Conservation (phyloP, 2,329 filamentous ascomycete genomes). For the Cucurbitaria berberidis region DNA sequence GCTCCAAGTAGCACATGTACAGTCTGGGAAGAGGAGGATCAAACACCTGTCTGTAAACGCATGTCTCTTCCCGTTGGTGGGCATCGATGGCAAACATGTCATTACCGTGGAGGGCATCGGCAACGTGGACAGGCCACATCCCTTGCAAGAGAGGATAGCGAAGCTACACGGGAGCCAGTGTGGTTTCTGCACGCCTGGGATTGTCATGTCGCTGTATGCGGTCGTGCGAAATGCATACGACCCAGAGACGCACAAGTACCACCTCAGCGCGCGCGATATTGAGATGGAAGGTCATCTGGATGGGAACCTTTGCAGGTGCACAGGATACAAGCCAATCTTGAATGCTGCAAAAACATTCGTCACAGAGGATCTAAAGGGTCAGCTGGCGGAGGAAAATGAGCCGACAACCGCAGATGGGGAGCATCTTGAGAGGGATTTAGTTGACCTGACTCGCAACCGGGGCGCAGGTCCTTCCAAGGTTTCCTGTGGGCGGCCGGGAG, state of each 20-base stretch:
- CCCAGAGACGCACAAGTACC: constrained; percentile 42
- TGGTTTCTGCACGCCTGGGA: constrained; percentile 93
- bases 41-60: constrained; percentile 96
- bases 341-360: constrained; percentile 92
- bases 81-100: constrained; percentile 94
- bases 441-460: constrained; percentile 29
- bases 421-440: constrained; percentile 35
- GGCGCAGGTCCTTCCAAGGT: constrained; percentile 34
- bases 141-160: constrained; percentile 87
- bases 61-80: constrained; percentile 87
- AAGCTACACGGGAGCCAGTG: constrained; percentile 91
- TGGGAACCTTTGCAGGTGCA: constrained; percentile 92
- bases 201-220: constrained; percentile 92
- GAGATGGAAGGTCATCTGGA: constrained; percentile 68
- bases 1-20: constrained; percentile 58
- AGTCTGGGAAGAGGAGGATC: constrained; percentile 78
- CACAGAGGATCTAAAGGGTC: constrained; percentile 55
- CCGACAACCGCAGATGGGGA: constrained; percentile 56
- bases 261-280: constrained; percentile 43
- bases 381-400: constrained; percentile 54
- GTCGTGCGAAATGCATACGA: constrained; percentile 72
- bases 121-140: constrained; percentile 81
- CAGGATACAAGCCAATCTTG: constrained; percentile 89
- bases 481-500: constrained; percentile 46
- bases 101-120: constrained; percentile 96